These are phyloP conservation scores for Bertia moriformis DNA, from an alignment of 2,329 filamentous ascomycete genomes.

Conservation along the genomic window DNA sequence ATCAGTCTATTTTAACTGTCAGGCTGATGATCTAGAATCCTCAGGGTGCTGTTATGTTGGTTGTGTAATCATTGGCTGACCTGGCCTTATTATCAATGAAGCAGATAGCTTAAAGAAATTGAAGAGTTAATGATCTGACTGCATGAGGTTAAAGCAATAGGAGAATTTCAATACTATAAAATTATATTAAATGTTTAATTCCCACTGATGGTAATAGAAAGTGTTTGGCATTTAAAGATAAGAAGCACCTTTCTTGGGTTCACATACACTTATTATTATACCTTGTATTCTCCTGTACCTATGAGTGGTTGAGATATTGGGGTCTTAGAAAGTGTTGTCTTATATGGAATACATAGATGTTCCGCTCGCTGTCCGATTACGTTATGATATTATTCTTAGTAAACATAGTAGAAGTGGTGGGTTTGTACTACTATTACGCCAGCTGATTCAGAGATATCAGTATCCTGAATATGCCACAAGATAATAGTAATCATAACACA, in stretches of 20 bases:
- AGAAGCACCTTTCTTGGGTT: neutral
- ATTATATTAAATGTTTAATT: conserved; percentile 2
- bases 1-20: no score
- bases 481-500: neutral
- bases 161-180: neutral
- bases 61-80: no score
- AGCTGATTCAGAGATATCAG: neutral
- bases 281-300: neutral
- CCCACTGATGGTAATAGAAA: no score
- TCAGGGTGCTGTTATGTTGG: no score
- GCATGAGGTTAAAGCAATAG: neutral
- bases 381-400: neutral
- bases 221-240: neutral
- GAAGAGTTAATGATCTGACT: no score
- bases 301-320: neutral
- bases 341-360: neutral
- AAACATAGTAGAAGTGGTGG: neutral
- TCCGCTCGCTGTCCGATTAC: neutral
- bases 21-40: no score
- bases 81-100: no score
- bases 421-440: neutral
- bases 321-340: neutral
- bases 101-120: no score
- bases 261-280: neutral
- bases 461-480: neutral